A percentile compares a stretch with the other conserved stretches of the same genome.
These are phyloP conservation scores for Pseudofabraea citricarpa DNA, from an alignment of 2,329 filamentous ascomycete genomes.

Conservation along the genomic window DNA sequence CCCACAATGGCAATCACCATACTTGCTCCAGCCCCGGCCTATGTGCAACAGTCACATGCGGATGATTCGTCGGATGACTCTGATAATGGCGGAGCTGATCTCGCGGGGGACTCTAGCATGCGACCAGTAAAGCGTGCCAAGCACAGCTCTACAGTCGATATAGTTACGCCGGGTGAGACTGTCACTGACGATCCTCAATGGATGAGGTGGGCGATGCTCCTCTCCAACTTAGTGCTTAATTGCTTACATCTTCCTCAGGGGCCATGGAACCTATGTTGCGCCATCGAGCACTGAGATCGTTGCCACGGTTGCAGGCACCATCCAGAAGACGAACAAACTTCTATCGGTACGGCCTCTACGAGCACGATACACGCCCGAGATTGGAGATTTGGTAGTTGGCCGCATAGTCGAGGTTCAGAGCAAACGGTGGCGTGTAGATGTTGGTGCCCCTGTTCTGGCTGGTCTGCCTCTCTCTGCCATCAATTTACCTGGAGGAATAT, in stretches of 20 bases:
- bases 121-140: slow-evolving; percentile 35
- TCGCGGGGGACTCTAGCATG: slow-evolving; percentile 35
- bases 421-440: slow-evolving; percentile 90
- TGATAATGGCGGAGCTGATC: slow-evolving; percentile 25
- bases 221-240: background rate
- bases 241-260: slow-evolving; percentile 48
- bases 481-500: slow-evolving; percentile 89
- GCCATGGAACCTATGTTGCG: slow-evolving; percentile 84
- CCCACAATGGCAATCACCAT: slow-evolving; percentile 29
- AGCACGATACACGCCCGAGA: slow-evolving; percentile 90
- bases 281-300: slow-evolving; percentile 64
- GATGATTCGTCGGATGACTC: slow-evolving; percentile 13
- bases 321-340: slow-evolving; percentile 94
- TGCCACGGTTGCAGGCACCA: slow-evolving; percentile 83
- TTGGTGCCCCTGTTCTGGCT: slow-evolving; percentile 81
- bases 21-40: slow-evolving; percentile 24
- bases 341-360: slow-evolving; percentile 86
- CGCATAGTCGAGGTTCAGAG: slow-evolving; percentile 94
- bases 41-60: slow-evolving; percentile 9
- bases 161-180: slow-evolving; percentile 84
- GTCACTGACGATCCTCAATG: slow-evolving; percentile 92
- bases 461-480: slow-evolving; percentile 82
- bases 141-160: slow-evolving; percentile 36
- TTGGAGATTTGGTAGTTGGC: slow-evolving; percentile 91
- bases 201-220: slow-evolving; percentile 65